These are phyloP conservation scores for Starmerella riodocensis DNA, from an alignment of 805 yeast genomes.

Conservation along the genomic window DNA sequence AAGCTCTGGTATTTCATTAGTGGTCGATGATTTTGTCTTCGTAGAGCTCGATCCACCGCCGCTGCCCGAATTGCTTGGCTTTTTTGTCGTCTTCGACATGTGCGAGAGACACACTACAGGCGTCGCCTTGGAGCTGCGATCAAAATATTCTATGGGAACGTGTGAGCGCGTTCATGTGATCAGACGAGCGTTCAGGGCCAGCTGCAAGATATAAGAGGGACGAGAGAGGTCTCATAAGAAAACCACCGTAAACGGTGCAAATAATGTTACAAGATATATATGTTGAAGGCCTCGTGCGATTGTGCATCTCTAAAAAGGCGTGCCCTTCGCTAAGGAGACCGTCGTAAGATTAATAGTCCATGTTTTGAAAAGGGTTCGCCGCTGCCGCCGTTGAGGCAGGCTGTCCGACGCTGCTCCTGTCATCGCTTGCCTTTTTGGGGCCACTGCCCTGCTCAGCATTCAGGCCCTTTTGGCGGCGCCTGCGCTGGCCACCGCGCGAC, in stretches of 20 bases:
- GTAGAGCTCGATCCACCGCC: background rate
- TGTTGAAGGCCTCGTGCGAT: no score
- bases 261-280: background rate
- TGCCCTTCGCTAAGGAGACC: no score
- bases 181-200: no score
- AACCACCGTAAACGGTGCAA: background rate
- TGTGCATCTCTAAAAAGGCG: no score
- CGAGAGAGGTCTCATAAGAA: background rate
- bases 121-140: background rate
- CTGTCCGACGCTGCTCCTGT: background rate
- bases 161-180: background rate
- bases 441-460: constrained; percentile 15
- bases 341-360: constrained; percentile 15
- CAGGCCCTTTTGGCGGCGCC: constrained; percentile 17
- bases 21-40: background rate
- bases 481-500: constrained; percentile 5
- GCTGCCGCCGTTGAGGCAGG: background rate
- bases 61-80: constrained; percentile 6
- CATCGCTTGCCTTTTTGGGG: constrained; percentile 1
- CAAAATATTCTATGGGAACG: background rate
- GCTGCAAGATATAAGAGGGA: background rate
- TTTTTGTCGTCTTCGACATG: constrained; percentile 15
- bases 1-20: constrained; percentile 12
- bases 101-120: background rate
- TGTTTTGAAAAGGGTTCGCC: constrained; percentile 14